Base-by-base conservation (phyloP, 768 basidiomycete species). In the Termitomyces sp. region DNA sequence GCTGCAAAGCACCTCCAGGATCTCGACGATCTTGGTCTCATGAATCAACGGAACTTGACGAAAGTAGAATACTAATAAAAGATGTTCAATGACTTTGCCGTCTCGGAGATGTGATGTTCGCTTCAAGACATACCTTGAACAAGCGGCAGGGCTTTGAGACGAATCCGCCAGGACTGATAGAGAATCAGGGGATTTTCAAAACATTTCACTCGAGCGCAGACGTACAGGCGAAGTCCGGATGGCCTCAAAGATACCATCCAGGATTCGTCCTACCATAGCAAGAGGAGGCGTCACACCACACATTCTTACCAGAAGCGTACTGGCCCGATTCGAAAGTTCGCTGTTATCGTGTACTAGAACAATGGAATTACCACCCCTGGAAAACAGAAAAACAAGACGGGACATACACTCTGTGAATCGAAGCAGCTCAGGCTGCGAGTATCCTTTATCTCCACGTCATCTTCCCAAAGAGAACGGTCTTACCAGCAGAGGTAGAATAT, bases 131-230 rank as follows among this genome's bases (percentile, higher is more conserved):
- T 43, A 82, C 86, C 84, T 79, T 92, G 90, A 12, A 96, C 78
- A 17, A 94, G 77, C 4, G 92, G 93, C 53, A 97, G 72, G 23
- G 90, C 89, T 69, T 94, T 92, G 55, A 94, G 74, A 28, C 93
- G 84, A 17, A 94, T 88, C 64, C 84, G 80, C 92, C 93, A 97
- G 1, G 91, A 94, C 87, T 92, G 59, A 15, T 26, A 37, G 19
- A 40, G 19, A 59, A 61, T 50, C 19, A 57, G 45, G 6, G 6
- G 12, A 43, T 33, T 15, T 12, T 44, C 12, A 47, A 41, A 26
- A 64, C 6, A 33, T 19, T n/a, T 17, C 37, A 14, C 0, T 2
- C 21, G 21, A 38, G 6, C 3, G 10, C 8, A 43, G 14, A 56
- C 86, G 63, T 61, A 91, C 91, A 17, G 87, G 79, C 28, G 91